Percentiles rank a stretch among this genome's conserved stretches.
Conservation (phyloP, 257 asterid genomes). For the Capsicum baccatum region DNA sequence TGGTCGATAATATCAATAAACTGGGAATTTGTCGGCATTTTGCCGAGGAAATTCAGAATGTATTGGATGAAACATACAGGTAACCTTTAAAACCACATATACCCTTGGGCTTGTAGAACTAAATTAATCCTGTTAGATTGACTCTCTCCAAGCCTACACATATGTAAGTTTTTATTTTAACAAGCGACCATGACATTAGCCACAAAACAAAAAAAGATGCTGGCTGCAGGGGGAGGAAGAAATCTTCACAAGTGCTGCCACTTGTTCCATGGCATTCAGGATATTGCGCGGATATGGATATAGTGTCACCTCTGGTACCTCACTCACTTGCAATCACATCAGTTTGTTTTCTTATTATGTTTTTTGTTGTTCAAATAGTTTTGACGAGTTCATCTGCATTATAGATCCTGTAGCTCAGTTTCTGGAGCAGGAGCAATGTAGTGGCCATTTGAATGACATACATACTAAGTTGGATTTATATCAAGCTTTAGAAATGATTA, state of each 20-base stretch:
- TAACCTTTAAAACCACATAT: constrained; percentile 33
- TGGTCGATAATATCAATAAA: constrained; percentile 67
- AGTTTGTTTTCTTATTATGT: not conserved
- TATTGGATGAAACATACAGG: constrained; percentile 79
- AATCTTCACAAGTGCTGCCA: constrained; percentile 71
- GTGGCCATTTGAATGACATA: constrained; percentile 55
- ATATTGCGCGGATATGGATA: constrained; percentile 74
- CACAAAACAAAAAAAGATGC: constrained; percentile 52
- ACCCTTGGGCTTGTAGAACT: not conserved
- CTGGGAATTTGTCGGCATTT: constrained; percentile 77
- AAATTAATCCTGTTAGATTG: constrained; percentile 1
- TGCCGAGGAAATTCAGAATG: constrained; percentile 55
- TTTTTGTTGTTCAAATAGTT: constrained; percentile 10
- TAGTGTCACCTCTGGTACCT: constrained; percentile 68
- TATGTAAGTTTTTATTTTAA: constrained; percentile 11
- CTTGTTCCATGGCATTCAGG: constrained; percentile 84
- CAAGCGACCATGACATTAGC: constrained; percentile 41
- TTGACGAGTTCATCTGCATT: constrained; percentile 32
- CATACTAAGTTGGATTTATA: constrained; percentile 61
- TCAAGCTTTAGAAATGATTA: constrained; percentile 64
- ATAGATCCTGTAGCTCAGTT: constrained; percentile 58
- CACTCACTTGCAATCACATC: constrained; percentile 18
- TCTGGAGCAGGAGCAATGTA: constrained; percentile 50
- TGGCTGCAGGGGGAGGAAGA: constrained; percentile 91
- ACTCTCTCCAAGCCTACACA: constrained; percentile 13